Base-by-base conservation (phyloP, 1,284 basidiomycete species). In the Apiotrichum akiyoshidainum region DNA sequence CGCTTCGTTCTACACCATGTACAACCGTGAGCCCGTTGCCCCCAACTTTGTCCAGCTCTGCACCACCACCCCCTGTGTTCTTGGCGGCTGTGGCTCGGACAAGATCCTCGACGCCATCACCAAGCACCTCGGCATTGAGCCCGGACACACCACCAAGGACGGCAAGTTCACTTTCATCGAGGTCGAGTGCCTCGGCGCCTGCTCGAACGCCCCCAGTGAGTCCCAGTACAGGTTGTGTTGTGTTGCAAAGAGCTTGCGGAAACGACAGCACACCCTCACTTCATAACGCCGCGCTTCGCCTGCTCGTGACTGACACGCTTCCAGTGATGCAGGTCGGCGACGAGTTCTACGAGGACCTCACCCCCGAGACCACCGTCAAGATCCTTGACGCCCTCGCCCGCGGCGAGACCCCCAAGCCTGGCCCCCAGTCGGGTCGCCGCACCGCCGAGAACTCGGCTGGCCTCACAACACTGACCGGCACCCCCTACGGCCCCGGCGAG, bases 1-100 rank as follows among this genome's bases (percentile, higher is more conserved):
- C 53, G 95, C 96, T 14, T 96, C 93, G 13, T 99, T 99, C 81
- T 99, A 99, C 80, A 99, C 95, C 67, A 98, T 99, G 95, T 98
- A 92, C 83, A 96, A 95, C 82, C 85, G 91, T 52, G 93, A 96
- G 79, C 96, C 95, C 9, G 92, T 98, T 60, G 95, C 93, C 55
- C 82, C 90, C 72, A 84, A 96, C 79, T 97, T 99, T 73, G 86
- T 99, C 35, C 95, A 99, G 80, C 89, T 99, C 58, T 99, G 96
- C 84, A 99, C 96, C 42, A 99, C 95, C 41, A 99, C 96, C 12
- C 95, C 95, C 19, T 99, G 96, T 82, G 94, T 95, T 88, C 84
- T 99, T 49, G 87, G 90, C 54, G 95, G 95, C 52, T 83, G 82
- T 66, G 83, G 83, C 41, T 92, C 92, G 34, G 90, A 87, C 66